These are phyloP conservation scores for Trypanosoma cruzi DNA, from an alignment of 208 protist species.

Conservation along the genomic window DNA sequence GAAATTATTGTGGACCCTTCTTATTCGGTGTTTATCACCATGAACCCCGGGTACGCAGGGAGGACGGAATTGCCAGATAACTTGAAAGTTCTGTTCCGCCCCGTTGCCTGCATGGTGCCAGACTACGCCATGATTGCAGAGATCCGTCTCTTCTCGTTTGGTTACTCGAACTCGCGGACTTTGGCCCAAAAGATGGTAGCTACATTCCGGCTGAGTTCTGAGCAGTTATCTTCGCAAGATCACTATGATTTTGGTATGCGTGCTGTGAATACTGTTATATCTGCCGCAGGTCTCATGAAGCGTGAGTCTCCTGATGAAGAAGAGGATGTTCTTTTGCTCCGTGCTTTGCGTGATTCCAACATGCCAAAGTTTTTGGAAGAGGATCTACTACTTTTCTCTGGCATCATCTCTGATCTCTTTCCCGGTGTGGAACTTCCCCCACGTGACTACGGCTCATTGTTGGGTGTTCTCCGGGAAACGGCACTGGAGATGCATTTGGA, in stretches of 20 bases:
- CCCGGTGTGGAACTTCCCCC: conserved; percentile 91
- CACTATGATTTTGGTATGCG: conserved; percentile 99
- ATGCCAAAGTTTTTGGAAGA: conserved; percentile 98
- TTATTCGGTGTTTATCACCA: conserved; percentile 97
- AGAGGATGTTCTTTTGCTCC: conserved; percentile 95
- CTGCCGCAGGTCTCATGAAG: conserved; percentile 96
- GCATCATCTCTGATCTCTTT: conserved; percentile 98
- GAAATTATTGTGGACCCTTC: conserved; percentile 95
- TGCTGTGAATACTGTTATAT: conserved; percentile 98
- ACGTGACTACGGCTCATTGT: conserved; percentile 93
- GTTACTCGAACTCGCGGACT: conserved; percentile 95
- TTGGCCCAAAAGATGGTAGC: conserved; percentile 97
- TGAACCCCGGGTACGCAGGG: conserved; percentile 99
- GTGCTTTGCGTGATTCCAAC: conserved; percentile 96
- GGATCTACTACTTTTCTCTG: conserved; percentile 94
- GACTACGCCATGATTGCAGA: conserved; percentile 99
- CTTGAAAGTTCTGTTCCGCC: conserved; percentile 97
- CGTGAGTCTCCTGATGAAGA: conserved; percentile 91
- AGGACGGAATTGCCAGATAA: conserved; percentile 98
- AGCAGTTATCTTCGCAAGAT: conserved; percentile 98
- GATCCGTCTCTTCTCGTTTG: conserved; percentile 98
- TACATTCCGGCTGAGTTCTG: conserved; percentile 97
- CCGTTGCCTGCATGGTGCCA: conserved; percentile 98
- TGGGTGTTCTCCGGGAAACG: conserved; percentile 71
- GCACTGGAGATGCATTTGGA: conserved; percentile 85